These are phyloP conservation scores for Saccharomyces uvarum DNA, from an alignment of 1,139 yeast species.

Conservation along the genomic window DNA sequence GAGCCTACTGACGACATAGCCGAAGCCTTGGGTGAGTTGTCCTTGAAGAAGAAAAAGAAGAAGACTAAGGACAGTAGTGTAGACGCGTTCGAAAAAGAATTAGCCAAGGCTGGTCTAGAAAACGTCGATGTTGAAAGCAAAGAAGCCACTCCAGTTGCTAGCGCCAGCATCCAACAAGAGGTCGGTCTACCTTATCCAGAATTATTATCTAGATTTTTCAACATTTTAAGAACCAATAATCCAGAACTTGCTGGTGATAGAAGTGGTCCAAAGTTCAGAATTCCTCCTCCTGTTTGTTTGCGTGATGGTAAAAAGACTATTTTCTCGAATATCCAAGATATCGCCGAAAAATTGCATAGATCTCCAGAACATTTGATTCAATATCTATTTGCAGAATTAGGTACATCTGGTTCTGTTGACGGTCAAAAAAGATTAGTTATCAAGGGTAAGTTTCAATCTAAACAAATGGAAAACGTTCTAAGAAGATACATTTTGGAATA, in stretches of 20 bases:
- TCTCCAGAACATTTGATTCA: conserved; percentile 95
- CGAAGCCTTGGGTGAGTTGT: conserved; percentile 64
- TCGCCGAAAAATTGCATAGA: conserved; percentile 89
- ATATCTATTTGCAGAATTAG: conserved; percentile 94
- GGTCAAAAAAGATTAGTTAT: conserved; percentile 94
- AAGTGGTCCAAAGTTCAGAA: conserved; percentile 85
- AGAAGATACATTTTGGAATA: conserved; percentile 95
- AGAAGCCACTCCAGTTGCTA: conserved; percentile 32
- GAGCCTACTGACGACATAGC: conserved; percentile 48
- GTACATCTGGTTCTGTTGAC: conserved; percentile 98
- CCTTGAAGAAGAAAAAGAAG: conserved; percentile 78
- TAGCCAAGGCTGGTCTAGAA: conserved; percentile 83
- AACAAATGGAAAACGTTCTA: conserved; percentile 92
- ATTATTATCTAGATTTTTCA: conserved; percentile 76
- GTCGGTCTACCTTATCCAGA: conserved; percentile 71
- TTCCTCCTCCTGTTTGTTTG: conserved; percentile 94
- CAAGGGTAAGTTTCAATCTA: conserved; percentile 97
- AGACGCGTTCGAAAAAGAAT: conserved; percentile 80
- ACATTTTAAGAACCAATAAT: conserved; percentile 79
- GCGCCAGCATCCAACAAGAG: conserved; percentile 33
- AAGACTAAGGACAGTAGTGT: conserved; percentile 48
- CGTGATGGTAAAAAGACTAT: conserved; percentile 98
- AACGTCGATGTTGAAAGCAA: conserved; percentile 36
- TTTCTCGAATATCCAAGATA: conserved; percentile 92
- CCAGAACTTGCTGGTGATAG: conserved; percentile 98